Conservation (phyloP, 163 green algal genomes). For the Prototheca wickerhamii region DNA sequence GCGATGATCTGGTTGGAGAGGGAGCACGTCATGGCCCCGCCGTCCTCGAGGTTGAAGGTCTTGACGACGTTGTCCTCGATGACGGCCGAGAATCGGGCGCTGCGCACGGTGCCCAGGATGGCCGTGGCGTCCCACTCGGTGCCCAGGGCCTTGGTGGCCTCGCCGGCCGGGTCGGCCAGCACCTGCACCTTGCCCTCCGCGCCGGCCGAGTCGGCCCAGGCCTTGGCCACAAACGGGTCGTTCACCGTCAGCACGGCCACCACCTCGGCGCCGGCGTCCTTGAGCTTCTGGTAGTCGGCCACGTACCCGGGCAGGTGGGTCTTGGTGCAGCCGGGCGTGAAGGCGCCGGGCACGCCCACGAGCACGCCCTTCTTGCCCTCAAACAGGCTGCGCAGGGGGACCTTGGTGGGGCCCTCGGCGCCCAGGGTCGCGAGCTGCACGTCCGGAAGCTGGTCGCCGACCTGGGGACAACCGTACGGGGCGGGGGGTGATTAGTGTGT, state of each 20-base stretch:
- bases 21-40: slow-evolving; percentile 22
- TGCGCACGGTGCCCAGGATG: slow-evolving; percentile 24
- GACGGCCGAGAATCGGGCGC: slow-evolving; percentile 31
- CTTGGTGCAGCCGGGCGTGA: slow-evolving; percentile 37
- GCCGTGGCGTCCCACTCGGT: slow-evolving; percentile 23
- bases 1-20: slow-evolving; percentile 27
- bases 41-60: slow-evolving; percentile 31
- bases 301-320: slow-evolving; percentile 45
- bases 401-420: slow-evolving; percentile 11
- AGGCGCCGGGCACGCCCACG: slow-evolving; percentile 36
- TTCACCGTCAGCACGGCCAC: slow-evolving; percentile 68
- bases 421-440: slow-evolving; percentile 16
- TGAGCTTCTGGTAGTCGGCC: slow-evolving; percentile 36
- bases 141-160: slow-evolving; percentile 37
- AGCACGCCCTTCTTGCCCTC: slow-evolving; percentile 39
- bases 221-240: slow-evolving; percentile 92
- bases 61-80: slow-evolving; percentile 30
- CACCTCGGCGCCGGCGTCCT: slow-evolving; percentile 32
- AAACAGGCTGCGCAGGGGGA: slow-evolving; percentile 32
- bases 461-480: no score
- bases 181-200: slow-evolving; percentile 37
- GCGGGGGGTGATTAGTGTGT: no score
- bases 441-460: slow-evolving; percentile 16
- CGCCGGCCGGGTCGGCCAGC: slow-evolving; percentile 31
- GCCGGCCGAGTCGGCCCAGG: slow-evolving; percentile 69